phyloP scores from a whole-genome alignment of 768 basidiomycete species.

The Mycena galopus region DNA sequence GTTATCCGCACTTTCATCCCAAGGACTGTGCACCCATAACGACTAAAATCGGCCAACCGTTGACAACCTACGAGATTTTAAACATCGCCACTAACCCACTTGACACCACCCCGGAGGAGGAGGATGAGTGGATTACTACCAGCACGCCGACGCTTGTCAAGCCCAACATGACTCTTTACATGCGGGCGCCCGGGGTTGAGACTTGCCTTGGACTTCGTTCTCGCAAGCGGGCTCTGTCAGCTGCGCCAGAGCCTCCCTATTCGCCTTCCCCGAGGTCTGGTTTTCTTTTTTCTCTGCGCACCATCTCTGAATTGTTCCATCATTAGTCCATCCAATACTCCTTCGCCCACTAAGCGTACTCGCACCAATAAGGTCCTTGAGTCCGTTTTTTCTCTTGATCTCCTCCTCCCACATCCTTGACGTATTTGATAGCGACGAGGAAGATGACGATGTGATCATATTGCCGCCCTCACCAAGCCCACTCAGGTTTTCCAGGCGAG shows the following conservation, averaged over 20 bases:
- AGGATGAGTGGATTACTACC: constrained; percentile 1
- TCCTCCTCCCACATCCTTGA: no score
- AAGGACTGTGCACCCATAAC: constrained; percentile 3
- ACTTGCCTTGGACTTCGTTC: constrained; percentile 1
- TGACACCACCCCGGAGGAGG: not conserved
- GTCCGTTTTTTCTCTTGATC: no score
- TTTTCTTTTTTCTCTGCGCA: no score
- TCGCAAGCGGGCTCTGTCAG: not conserved
- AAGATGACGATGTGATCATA: no score
- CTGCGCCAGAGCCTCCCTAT: not conserved
- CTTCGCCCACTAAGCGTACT: no score
- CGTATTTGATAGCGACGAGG: not conserved
- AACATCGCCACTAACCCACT: not conserved
- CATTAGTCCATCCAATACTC: no score
- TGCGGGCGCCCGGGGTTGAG: not conserved
- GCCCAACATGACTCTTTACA: not conserved
- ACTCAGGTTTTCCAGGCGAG: no score
- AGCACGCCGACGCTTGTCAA: not conserved
- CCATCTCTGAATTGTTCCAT: no score
- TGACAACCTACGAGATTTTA: not conserved
- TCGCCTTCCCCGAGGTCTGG: not conserved
- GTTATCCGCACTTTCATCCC: not conserved
- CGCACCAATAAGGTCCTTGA: no score
- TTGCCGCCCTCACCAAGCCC: no score
- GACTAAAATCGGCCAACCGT: not conserved